Conservation (phyloP, 352 stramenopile species). For the Globisporangium cylindrosporum region DNA sequence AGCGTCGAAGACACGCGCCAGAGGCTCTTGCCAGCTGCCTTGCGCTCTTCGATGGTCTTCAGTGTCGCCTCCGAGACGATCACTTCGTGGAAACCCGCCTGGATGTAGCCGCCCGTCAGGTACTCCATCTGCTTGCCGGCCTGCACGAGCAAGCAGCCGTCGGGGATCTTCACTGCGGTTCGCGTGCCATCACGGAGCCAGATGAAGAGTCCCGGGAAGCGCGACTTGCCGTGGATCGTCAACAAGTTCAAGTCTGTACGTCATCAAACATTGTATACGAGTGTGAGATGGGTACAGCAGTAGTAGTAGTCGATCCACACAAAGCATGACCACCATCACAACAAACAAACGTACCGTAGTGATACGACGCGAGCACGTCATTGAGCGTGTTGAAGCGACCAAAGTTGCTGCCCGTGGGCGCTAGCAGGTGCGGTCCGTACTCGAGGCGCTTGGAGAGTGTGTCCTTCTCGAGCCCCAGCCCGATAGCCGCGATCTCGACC, state of each 20-base stretch:
- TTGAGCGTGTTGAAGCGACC: slow-evolving; percentile 75
- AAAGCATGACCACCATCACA: neutral
- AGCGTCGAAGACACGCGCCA: slow-evolving; percentile 92
- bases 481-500: slow-evolving; percentile 85
- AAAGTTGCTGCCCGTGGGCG: slow-evolving; percentile 89
- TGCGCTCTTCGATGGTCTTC: slow-evolving; percentile 67
- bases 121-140: slow-evolving; percentile 93
- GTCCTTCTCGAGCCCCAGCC: slow-evolving; percentile 81
- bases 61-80: slow-evolving; percentile 77
- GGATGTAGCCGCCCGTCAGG: slow-evolving; percentile 88
- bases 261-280: neutral
- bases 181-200: slow-evolving; percentile 89
- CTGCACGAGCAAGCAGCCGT: slow-evolving; percentile 87
- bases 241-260: slow-evolving; percentile 88
- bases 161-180: slow-evolving; percentile 83
- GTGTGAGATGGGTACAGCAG: neutral
- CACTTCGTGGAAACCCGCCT: slow-evolving; percentile 93
- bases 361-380: slow-evolving; percentile 89
- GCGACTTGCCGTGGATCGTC: slow-evolving; percentile 92
- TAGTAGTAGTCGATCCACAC: neutral
- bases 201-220: slow-evolving; percentile 89
- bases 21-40: slow-evolving; percentile 65
- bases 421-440: slow-evolving; percentile 87
- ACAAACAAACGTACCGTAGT: slow-evolving; percentile 56
- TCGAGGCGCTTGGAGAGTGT: slow-evolving; percentile 77